Percentiles rank a stretch among this genome's conserved stretches.
Evolutionary conservation across 2,329 filamentous ascomycete species (phyloP).

Genomic region (Chaetothyriales sp.): DNA sequence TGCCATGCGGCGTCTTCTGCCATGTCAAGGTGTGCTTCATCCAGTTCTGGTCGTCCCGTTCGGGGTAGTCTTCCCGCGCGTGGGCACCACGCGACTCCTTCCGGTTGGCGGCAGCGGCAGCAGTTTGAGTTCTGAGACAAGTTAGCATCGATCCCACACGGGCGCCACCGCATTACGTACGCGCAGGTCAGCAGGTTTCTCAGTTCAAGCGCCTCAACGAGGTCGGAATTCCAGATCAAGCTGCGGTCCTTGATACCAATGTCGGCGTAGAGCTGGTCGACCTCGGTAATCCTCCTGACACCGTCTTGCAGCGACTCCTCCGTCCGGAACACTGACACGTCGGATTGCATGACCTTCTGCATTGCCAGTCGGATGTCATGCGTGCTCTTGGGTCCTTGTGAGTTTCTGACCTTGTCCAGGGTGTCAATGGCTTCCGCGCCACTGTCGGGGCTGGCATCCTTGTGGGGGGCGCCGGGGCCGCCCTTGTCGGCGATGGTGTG

Average conservation of each 20-base stretch:
- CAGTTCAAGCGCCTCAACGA: conserved; percentile 91
- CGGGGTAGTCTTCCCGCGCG: conserved; percentile 90
- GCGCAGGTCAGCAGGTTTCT: conserved; percentile 94
- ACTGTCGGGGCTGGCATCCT: conserved; percentile 69
- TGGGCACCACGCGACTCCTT: conserved; percentile 97
- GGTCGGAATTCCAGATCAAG: conserved; percentile 99
- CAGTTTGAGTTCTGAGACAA: conserved; percentile 52
- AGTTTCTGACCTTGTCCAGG: conserved; percentile 72
- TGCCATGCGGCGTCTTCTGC: conserved; percentile 84
- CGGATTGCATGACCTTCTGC: conserved; percentile 97
- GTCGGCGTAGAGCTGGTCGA: conserved; percentile 66
- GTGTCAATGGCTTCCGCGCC: conserved; percentile 63
- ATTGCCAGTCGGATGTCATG: conserved; percentile 79
- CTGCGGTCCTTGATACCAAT: conserved; percentile 94
- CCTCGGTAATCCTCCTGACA: conserved; percentile 72
- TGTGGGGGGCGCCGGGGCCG: conserved; percentile 65
- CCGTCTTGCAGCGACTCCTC: conserved; percentile 89
- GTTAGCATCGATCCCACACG: not conserved
- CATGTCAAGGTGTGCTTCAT: conserved; percentile 98
- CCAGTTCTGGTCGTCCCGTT: conserved; percentile 91
- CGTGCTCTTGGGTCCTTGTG: conserved; percentile 74
- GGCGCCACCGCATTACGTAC: conserved; percentile 41
- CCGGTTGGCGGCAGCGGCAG: conserved; percentile 74
- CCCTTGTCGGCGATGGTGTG: conserved; percentile 95
- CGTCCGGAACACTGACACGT: conserved; percentile 92